Evolutionary conservation across 495 filamentous ascomycete species (phyloP).

Genomic region (Daldinia concentrica): DNA sequence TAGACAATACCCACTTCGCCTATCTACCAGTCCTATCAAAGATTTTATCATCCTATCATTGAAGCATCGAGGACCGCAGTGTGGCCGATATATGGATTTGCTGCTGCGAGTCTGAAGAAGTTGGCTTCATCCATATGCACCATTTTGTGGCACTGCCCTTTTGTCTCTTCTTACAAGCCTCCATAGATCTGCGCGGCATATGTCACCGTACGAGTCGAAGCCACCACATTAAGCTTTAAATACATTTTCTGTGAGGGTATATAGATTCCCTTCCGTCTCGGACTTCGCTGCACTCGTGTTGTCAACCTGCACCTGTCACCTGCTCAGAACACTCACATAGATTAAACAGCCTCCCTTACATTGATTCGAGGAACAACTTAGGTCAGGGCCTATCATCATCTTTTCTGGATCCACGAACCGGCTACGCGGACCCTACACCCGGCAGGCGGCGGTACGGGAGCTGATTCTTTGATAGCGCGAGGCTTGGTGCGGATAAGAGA

Average conservation of each 20-base stretch:
- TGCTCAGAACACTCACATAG: conserved; percentile 20
- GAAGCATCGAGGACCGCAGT: conserved; percentile 47
- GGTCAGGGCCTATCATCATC: conserved; percentile 1
- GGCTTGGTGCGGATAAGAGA: conserved; percentile 26
- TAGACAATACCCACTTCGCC: conserved; percentile 43
- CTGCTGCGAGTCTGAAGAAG: conserved; percentile 35
- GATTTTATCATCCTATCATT: conserved; percentile 37
- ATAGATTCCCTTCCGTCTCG: conserved; percentile 41
- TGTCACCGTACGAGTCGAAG: conserved; percentile 40
- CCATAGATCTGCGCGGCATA: conserved; percentile 28
- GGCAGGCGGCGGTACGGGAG: conserved; percentile 19
- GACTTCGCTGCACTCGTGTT: conserved; percentile 9
- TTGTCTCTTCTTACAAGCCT: conserved; percentile 34
- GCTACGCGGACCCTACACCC: conserved; percentile 17
- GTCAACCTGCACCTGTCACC: conserved; percentile 12
- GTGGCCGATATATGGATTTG: conserved; percentile 43
- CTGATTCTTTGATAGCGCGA: conserved; percentile 18
- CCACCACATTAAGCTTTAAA: conserved; percentile 30
- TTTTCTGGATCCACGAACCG: conserved; percentile 15
- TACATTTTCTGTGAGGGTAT: conserved; percentile 30
- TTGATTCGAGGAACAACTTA: conserved; percentile 17
- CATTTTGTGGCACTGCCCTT: conserved; percentile 37
- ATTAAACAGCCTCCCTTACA: conserved; percentile 10
- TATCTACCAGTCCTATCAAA: conserved; percentile 37
- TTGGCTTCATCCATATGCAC: conserved; percentile 38